Conservation (phyloP, 164 flowering plant species). For the Stephania cephalantha region DNA sequence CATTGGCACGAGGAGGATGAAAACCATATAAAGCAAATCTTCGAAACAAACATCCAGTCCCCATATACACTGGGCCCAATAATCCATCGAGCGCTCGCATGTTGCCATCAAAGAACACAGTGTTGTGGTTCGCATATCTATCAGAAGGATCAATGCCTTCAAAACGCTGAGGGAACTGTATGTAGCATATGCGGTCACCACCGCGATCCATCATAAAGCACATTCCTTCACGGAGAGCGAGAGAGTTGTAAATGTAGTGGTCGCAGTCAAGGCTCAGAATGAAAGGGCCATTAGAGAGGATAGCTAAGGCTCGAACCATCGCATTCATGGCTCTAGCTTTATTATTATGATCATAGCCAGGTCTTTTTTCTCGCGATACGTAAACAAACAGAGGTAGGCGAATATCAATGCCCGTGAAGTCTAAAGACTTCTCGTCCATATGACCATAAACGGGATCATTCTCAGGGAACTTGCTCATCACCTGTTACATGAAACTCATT, state of each 20-base stretch:
- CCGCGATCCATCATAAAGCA: slow-evolving; percentile 94
- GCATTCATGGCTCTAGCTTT: slow-evolving; percentile 97
- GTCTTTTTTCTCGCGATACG: slow-evolving; percentile 82
- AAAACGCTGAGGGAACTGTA: slow-evolving; percentile 86
- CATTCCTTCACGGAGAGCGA: slow-evolving; percentile 81
- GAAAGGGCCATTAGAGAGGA: slow-evolving; percentile 92
- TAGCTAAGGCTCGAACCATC: slow-evolving; percentile 79
- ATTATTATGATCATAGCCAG: slow-evolving; percentile 93
- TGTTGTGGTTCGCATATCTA: slow-evolving; percentile 85
- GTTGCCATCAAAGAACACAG: slow-evolving; percentile 84
- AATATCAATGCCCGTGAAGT: slow-evolving; percentile 57
- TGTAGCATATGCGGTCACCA: slow-evolving; percentile 69
- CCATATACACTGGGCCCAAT: slow-evolving; percentile 85
- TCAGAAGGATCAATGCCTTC: slow-evolving; percentile 90
- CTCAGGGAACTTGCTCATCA: slow-evolving; percentile 78
- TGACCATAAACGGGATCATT: slow-evolving; percentile 55
- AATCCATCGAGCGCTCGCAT: slow-evolving; percentile 92
- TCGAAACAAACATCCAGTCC: slow-evolving; percentile 88
- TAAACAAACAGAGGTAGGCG: slow-evolving; percentile 84
- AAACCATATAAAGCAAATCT: slow-evolving; percentile 79
- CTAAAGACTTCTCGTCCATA: slow-evolving; percentile 30
- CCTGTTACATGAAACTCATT: slow-evolving; percentile 30
- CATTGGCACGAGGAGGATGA: slow-evolving; percentile 54
- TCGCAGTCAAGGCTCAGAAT: too few species aligned
- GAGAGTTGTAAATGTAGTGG: slow-evolving; percentile 74